Percentiles rank a stretch among this genome's conserved stretches.
Evolutionary conservation across 2,329 filamentous ascomycete species (phyloP).

Genomic region (Tolypocladium album): DNA sequence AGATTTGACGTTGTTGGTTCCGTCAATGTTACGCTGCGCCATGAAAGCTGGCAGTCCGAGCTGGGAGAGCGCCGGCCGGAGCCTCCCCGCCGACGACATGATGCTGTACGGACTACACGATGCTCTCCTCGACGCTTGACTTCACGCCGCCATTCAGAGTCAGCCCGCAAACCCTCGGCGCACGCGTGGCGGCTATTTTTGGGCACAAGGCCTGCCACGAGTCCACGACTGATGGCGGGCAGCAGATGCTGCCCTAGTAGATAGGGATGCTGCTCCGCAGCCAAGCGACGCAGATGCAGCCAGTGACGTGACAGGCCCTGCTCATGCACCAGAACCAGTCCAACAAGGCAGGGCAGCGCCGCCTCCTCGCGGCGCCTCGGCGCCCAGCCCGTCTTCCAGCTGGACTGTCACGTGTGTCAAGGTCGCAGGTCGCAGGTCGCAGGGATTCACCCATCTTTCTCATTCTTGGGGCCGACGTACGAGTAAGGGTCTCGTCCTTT

Average conservation of each 20-base stretch:
- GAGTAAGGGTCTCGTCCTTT: neutral
- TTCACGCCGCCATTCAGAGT: neutral
- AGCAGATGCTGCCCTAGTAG: neutral
- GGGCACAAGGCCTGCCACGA: neutral
- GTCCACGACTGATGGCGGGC: neutral
- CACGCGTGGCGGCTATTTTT: neutral
- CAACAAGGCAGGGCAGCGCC: neutral
- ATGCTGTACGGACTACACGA: neutral
- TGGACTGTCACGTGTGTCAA: neutral
- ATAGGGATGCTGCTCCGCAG: neutral
- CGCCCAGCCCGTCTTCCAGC: neutral
- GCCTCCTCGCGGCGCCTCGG: neutral
- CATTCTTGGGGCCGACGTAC: neutral
- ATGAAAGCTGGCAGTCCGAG: neutral
- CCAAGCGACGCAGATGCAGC: neutral
- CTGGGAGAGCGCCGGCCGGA: neutral
- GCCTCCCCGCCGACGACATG: neutral
- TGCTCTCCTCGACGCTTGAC: neutral
- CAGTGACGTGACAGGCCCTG: neutral
- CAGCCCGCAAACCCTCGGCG: neutral
- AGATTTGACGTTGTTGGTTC: neutral
- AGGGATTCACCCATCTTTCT: neutral
- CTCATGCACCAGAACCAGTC: neutral
- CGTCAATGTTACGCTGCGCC: neutral
- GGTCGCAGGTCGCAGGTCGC: neutral